Base-by-base conservation (phyloP, 1,284 basidiomycete genomes). In the Cerioporus squamosus region DNA sequence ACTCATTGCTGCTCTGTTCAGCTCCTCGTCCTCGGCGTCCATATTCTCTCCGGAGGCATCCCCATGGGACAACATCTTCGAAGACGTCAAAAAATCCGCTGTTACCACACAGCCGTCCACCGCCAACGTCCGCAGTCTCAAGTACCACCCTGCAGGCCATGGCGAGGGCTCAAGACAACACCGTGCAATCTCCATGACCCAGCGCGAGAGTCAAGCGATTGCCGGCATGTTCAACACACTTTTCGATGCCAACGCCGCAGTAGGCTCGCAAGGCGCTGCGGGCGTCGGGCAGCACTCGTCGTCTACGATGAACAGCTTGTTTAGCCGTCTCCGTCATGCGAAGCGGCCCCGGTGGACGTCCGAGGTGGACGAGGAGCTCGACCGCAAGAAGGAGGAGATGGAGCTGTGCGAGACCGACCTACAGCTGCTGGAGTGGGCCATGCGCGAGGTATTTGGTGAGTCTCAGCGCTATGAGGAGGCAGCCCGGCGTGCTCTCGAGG, bases 341-440 rank as follows among this genome's bases (percentile, higher is more conserved):
- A 82, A 78, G 58, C 72, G 74, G 36, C 65, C 79, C 48, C 79
- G 79, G 59, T 84, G 81, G 81, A 81, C 81, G 2, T 77, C 77
- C 2, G 78, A 80, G 54, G 75, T 76, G 31, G 81, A 85, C 56
- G 79, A 85, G 62, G 78, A 84, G 55, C 75, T 93, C n/a, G 93
- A 94, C 66, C 76, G 81, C 36, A 86, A 91, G 68, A 87, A 85
- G 69, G 92, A 94, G 68, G 83, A 85, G 59, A 89, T 95, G 77
- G 82, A 88, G 47, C 66, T 84, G 6, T 90, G 90, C 63, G 74
- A 79, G 22, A 88, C 83, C 2, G 92, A 95, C 67, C 77, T 85
- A 49, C 83, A 91, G 56, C 78, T 95, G 26, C 76, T 95, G 38
- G 80, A 86, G 43, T 96, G 93, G 93, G 86, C 91, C 12, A 78